Evolutionary conservation across 306 rosid genomes (phyloP).

Genomic region (Clitoria ternatea): DNA sequence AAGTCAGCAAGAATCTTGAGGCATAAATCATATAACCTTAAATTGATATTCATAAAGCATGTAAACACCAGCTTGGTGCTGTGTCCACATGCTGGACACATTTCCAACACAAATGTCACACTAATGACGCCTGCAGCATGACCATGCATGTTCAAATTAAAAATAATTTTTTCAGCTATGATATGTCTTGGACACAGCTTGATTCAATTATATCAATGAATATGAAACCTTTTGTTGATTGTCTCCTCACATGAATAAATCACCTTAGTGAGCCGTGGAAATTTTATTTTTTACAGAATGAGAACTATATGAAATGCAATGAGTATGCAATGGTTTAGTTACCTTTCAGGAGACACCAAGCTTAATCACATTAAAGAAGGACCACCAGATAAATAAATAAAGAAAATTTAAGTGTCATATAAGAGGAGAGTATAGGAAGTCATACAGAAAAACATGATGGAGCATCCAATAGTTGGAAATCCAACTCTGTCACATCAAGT

Average conservation of each 20-base stretch:
- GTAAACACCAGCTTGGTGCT: neutral
- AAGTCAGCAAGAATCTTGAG: neutral
- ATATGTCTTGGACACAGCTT: neutral
- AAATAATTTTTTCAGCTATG: neutral
- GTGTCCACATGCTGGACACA: neutral
- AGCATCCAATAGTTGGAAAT: slow-evolving; percentile 73
- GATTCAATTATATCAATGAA: neutral
- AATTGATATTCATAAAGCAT: neutral
- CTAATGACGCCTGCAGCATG: neutral
- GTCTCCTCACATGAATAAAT: neutral
- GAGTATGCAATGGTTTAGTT: neutral
- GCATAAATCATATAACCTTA: neutral
- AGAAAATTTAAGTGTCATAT: slow-evolving; percentile 7
- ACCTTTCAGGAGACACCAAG: neutral
- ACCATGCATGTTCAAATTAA: neutral
- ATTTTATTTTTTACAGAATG: neutral
- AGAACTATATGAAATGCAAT: neutral
- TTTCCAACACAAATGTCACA: neutral
- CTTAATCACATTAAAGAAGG: neutral
- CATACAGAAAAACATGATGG: slow-evolving; percentile 87
- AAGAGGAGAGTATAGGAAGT: slow-evolving; percentile 24
- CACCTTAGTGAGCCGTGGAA: neutral
- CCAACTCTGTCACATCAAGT: slow-evolving; percentile 83
- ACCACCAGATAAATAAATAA: slow-evolving; percentile 15
- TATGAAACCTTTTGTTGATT: neutral